phyloP scores from a whole-genome alignment of 768 basidiomycete species.

The Punctularia strigosozonata region DNA sequence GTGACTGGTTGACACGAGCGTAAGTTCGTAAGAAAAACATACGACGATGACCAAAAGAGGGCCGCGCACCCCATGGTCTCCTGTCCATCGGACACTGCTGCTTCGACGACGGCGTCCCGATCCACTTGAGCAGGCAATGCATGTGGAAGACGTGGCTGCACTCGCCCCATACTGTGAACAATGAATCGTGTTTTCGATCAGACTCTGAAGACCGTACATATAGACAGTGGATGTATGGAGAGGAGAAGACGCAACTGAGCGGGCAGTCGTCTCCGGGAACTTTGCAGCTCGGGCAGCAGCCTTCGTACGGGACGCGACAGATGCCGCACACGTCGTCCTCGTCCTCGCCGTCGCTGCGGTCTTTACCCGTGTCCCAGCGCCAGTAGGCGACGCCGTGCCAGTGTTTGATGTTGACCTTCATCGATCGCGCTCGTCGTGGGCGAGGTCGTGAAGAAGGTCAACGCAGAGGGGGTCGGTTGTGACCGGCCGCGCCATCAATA shows the following conservation, averaged over 20 bases:
- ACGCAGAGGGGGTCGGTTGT: too few species aligned
- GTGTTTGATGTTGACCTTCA: conserved; percentile 77
- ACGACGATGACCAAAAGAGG: too few species aligned
- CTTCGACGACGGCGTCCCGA: conserved; percentile 80
- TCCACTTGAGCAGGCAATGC: conserved; percentile 97
- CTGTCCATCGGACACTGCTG: conserved; percentile 99
- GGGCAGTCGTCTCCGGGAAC: conserved; percentile 95
- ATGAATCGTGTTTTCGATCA: not conserved
- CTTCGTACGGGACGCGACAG: conserved; percentile 85
- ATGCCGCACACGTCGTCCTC: conserved; percentile 74
- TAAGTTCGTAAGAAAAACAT: too few species aligned
- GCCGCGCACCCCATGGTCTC: conserved; percentile 71
- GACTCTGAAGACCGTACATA: too few species aligned
- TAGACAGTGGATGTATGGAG: too few species aligned
- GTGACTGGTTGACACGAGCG: too few species aligned
- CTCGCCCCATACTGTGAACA: conserved; percentile 96
- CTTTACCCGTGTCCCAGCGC: conserved; percentile 60
- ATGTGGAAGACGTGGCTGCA: conserved; percentile 98
- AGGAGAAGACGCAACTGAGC: conserved; percentile 44
- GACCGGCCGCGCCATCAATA: too few species aligned
- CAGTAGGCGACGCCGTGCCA: conserved; percentile 87
- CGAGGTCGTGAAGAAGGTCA: too few species aligned
- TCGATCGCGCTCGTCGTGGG: too few species aligned
- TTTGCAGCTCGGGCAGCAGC: conserved; percentile 92
- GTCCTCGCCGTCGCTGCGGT: conserved; percentile 44